Conservation (phyloP, 2,329 filamentous ascomycete species). For the Cercospora citrullina region DNA sequence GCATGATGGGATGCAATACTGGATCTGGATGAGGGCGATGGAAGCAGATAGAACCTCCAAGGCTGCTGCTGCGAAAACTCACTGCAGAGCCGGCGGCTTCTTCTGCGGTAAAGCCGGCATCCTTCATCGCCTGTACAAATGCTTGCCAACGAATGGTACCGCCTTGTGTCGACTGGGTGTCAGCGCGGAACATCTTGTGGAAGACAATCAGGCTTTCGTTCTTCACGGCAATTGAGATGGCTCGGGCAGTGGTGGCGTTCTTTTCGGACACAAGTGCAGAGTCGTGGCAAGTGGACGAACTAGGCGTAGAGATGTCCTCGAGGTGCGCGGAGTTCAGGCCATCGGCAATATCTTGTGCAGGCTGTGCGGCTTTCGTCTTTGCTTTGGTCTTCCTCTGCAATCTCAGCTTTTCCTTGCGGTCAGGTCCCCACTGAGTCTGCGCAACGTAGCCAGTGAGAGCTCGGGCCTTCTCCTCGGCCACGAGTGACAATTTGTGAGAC, state of each 20-base stretch:
- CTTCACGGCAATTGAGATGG: no score
- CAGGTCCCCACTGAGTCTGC: background rate
- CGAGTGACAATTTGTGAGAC: background rate
- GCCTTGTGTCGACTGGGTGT: background rate
- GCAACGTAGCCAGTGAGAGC: background rate
- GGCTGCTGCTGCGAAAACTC: slow-evolving; percentile 8
- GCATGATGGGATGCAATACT: slow-evolving; percentile 17
- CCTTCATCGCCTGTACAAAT: slow-evolving; percentile 18
- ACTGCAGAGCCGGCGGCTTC: slow-evolving; percentile 10
- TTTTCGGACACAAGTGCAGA: no score
- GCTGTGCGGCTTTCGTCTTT: background rate
- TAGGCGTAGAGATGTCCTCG: no score
- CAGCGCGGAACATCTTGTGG: slow-evolving; percentile 6
- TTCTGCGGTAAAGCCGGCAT: slow-evolving; percentile 5
- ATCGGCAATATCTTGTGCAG: background rate
- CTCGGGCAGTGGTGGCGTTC: no score
- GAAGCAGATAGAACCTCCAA: slow-evolving; percentile 13
- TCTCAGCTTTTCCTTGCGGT: background rate
- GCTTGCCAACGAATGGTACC: slow-evolving; percentile 13
- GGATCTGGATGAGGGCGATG: slow-evolving; percentile 21
- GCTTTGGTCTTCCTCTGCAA: background rate
- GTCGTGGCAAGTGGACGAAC: no score
- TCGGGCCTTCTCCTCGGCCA: background rate
- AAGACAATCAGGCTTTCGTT: background rate
- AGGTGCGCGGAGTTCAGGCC: background rate